A percentile compares a stretch with the other conserved stretches of the same genome.
Evolutionary conservation across 768 basidiomycete genomes (phyloP).

Genomic region (Rickenella mellea): DNA sequence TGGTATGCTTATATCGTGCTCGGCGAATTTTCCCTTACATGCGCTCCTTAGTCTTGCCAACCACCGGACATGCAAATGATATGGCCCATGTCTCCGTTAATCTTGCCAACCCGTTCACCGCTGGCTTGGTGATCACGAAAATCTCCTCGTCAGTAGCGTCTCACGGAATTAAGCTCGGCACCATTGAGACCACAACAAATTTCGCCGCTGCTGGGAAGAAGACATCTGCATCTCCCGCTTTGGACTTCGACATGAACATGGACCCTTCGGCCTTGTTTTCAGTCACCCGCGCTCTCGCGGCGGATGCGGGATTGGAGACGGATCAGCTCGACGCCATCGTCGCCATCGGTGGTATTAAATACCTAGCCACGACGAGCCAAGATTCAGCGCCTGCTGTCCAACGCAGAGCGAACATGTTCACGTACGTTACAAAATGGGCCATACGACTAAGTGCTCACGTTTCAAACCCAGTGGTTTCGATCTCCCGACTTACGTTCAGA

Average conservation of each 20-base stretch:
- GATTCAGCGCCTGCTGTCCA: conserved; percentile 23
- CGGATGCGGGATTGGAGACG: conserved; percentile 51
- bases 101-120: conserved; percentile 60
- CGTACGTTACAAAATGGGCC: too few species aligned
- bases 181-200: conserved; percentile 41
- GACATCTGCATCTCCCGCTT: conserved; percentile 44
- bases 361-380: conserved; percentile 27
- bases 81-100: conserved; percentile 55
- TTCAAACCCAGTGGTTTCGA: conserved; percentile 52
- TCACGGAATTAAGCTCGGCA: conserved; percentile 53
- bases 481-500: conserved; percentile 50
- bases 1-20: conserved; percentile 22
- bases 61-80: conserved; percentile 54
- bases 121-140: conserved; percentile 44
- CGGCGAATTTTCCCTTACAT: not conserved
- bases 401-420: conserved; percentile 10
- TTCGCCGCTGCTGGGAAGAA: conserved; percentile 45
- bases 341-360: conserved; percentile 53
- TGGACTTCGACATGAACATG: conserved; percentile 58
- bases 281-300: conserved; percentile 55
- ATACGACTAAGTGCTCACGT: too few species aligned
- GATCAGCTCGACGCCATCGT: conserved; percentile 61
- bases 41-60: conserved; percentile 39
- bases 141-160: conserved; percentile 53
- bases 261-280: conserved; percentile 64